phyloP scores from a whole-genome alignment of 352 stramenopile species.

The Phytopythium vexans region DNA sequence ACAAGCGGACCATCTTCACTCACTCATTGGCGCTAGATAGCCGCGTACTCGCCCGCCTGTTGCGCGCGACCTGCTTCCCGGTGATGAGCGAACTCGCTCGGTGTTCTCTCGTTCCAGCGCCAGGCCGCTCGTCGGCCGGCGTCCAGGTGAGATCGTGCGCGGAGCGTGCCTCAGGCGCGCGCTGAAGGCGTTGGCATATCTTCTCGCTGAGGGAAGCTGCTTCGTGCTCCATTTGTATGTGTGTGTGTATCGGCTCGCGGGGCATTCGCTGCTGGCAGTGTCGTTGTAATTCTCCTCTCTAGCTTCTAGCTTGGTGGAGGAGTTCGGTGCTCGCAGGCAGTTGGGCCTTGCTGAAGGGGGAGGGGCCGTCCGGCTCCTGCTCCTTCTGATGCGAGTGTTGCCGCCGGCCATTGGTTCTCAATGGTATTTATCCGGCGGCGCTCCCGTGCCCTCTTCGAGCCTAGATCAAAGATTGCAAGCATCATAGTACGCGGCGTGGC shows the following conservation, averaged over 20 bases:
- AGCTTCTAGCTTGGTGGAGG: no score
- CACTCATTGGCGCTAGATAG: no score
- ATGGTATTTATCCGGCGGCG: constrained; percentile 46
- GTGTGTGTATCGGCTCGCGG: constrained; percentile 21
- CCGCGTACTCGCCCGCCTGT: no score
- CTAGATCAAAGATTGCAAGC: constrained; percentile 50
- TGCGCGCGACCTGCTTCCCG: constrained; percentile 18
- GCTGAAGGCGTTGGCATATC: constrained; percentile 58
- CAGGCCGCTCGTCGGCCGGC: constrained; percentile 16
- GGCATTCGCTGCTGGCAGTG: constrained; percentile 30
- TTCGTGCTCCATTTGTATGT: constrained; percentile 1
- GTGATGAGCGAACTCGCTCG: constrained; percentile 28
- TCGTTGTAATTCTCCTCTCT: no score
- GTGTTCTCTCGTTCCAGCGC: constrained; percentile 50
- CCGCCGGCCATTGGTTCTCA: constrained; percentile 76
- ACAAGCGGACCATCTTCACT: no score
- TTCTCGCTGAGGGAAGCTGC: constrained; percentile 70
- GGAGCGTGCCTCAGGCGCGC: constrained; percentile 68
- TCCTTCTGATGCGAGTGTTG: constrained; percentile 54
- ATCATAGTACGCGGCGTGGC: constrained; percentile 82
- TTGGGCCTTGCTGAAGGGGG: constrained; percentile 38
- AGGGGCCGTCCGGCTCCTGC: constrained; percentile 8
- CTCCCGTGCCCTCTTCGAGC: constrained; percentile 49
- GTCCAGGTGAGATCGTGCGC: constrained; percentile 22
- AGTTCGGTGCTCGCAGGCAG: background rate